Percentiles rank a stretch among this genome's conserved stretches.
Conservation (phyloP, 352 stramenopile genomes). For the Globisporangium rhizosaccharum region DNA sequence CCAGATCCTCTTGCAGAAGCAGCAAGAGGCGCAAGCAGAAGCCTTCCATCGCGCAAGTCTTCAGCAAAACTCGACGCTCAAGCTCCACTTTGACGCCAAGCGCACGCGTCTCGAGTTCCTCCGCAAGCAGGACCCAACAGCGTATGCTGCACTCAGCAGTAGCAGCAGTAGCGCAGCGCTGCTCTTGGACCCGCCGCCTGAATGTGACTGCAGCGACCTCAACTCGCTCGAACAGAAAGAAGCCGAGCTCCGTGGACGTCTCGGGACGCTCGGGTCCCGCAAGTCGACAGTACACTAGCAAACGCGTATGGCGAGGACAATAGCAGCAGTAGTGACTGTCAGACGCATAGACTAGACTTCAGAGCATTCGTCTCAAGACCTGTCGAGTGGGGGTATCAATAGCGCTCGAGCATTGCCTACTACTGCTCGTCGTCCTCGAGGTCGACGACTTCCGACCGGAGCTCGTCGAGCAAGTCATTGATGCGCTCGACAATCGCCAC, state of each 20-base stretch:
- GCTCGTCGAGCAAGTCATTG: constrained; percentile 75
- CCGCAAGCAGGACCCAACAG: constrained; percentile 47
- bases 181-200: constrained; percentile 47
- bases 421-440: constrained; percentile 21
- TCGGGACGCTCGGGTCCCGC: constrained; percentile 38
- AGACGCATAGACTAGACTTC: neutral
- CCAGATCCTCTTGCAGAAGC: constrained; percentile 54
- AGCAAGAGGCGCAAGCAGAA: constrained; percentile 61
- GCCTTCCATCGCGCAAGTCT: constrained; percentile 43
- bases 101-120: constrained; percentile 66
- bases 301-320: neutral
- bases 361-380: neutral
- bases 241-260: constrained; percentile 40
- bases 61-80: constrained; percentile 67
- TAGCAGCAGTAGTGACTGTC: neutral
- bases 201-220: constrained; percentile 43
- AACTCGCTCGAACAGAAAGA: constrained; percentile 46
- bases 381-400: neutral
- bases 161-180: constrained; percentile 20
- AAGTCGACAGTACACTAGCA: neutral
- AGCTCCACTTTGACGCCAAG: constrained; percentile 72
- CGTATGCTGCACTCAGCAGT: constrained; percentile 45
- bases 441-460: constrained; percentile 51
- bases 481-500: constrained; percentile 61
- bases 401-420: neutral